These are phyloP conservation scores for Bipolaris victoriae DNA, from an alignment of 2,329 filamentous ascomycete species.

Conservation along the genomic window DNA sequence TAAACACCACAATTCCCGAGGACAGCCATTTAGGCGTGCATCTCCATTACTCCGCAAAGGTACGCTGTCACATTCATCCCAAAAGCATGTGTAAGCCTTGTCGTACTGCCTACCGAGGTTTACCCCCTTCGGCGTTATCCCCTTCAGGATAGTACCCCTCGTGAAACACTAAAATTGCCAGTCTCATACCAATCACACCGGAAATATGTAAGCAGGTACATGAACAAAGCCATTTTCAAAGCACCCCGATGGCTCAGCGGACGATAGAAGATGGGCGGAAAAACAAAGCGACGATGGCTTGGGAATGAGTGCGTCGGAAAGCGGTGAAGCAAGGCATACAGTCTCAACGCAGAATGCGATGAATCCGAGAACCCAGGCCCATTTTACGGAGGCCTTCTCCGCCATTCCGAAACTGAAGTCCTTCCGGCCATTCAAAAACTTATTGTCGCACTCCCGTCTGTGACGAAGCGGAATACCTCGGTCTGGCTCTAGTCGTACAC, in stretches of 20 bases:
- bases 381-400: neutral
- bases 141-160: constrained; percentile 23
- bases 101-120: constrained; percentile 26
- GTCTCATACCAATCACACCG: neutral
- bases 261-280: neutral
- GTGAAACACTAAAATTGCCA: constrained; percentile 19
- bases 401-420: neutral
- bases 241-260: neutral
- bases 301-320: neutral
- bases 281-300: neutral
- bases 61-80: constrained; percentile 17
- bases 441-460: neutral
- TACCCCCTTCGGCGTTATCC: constrained; percentile 16
- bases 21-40: constrained; percentile 18
- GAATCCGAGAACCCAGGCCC: neutral
- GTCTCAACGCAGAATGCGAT: neutral
- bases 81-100: constrained; percentile 12
- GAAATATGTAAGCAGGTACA: neutral
- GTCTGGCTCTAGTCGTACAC: neutral
- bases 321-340: neutral
- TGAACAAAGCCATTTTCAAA: neutral
- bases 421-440: neutral
- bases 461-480: neutral
- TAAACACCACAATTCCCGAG: constrained; percentile 15
- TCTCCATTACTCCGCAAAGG: constrained; percentile 23